Evolutionary conservation across 2,329 filamentous ascomycete genomes (phyloP), one percentile per base, ranked within the genome.

Genomic region (Gremmenia infestans): DNA sequence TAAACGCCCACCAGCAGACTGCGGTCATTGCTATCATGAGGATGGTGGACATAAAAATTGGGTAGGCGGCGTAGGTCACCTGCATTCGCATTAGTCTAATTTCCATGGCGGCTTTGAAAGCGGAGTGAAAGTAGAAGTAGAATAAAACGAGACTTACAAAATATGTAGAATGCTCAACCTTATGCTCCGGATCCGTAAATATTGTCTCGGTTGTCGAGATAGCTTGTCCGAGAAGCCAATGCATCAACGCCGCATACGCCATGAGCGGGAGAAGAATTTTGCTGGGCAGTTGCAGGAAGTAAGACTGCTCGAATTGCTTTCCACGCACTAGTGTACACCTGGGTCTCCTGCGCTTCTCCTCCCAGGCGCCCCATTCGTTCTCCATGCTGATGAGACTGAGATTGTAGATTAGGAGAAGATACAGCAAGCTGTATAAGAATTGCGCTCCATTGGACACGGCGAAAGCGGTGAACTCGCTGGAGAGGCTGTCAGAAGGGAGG

Each of bases 351-450:
- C 59, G 49, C 9, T 59, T 48, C 7, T 23, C 48, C 23, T 64
- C 61, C 45, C 53, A 60, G 1, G 47, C 42, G 11, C 61, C 62
- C 61, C 61, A 64, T 57, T 64, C 61, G 11, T 63, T 49, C 36
- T 64, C 62, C 61, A 64, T 64, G 48, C 54, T 60, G 8, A 64
- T 59, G 11, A 63, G 52, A 2, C 59, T 62, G 39, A 64, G 25
- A 32, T 63, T 64, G 6, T 63, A 64, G 9, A 63, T 60, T 2
- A 63, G 48, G 0, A 64, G 28, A 6, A 64, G 43, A 23, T 64
- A 64, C 1, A 64, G 57, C 0, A 64, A 14, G 23, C 50, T 53
- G 22, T 63, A 61, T 1, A 64, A 48, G 25, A 64, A 64, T 17
- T 63, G 62, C 1, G 59, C 52, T 4, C 62, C 59, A 53, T 63